Percentiles rank a stretch among this genome's conserved stretches.
Conservation (phyloP, 2,329 filamentous ascomycete genomes). For the Talaromyces piceae region DNA sequence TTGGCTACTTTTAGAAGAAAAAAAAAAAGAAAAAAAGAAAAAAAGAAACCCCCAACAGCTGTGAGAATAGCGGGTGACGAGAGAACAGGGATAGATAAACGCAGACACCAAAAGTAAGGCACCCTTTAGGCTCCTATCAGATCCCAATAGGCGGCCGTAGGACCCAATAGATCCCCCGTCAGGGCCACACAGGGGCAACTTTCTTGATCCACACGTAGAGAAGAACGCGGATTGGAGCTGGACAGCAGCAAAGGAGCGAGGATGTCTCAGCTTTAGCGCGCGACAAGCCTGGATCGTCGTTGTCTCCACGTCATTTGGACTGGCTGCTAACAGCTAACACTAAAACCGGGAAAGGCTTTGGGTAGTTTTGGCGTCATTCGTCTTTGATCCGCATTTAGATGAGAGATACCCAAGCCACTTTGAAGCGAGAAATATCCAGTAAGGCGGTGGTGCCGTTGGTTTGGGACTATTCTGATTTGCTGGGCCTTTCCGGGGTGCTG, state of each 20-base stretch:
- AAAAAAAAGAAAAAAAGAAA: too few relatives aligned
- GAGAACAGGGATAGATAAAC: background rate
- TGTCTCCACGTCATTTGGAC: background rate
- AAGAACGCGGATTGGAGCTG: too few relatives aligned
- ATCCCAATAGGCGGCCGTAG: background rate
- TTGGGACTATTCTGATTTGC: background rate
- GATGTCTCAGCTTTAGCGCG: background rate
- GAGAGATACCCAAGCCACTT: background rate
- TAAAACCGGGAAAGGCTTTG: background rate
- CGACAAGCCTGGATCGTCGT: background rate
- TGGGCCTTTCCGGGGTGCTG: background rate
- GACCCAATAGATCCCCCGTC: background rate
- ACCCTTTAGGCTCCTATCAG: too few relatives aligned
- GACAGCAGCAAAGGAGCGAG: too few relatives aligned
- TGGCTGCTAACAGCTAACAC: background rate
- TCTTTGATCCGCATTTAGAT: background rate
- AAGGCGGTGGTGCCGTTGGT: background rate
- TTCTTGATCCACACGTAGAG: background rate
- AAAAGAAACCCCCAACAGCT: too few relatives aligned
- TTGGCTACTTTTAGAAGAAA: background rate
- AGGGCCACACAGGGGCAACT: background rate
- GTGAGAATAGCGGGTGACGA: background rate
- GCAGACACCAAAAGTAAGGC: background rate
- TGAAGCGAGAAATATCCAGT: background rate
- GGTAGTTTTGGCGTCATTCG: background rate